Conservation (phyloP, 768 basidiomycete genomes). For the Kwoniella europaea region DNA sequence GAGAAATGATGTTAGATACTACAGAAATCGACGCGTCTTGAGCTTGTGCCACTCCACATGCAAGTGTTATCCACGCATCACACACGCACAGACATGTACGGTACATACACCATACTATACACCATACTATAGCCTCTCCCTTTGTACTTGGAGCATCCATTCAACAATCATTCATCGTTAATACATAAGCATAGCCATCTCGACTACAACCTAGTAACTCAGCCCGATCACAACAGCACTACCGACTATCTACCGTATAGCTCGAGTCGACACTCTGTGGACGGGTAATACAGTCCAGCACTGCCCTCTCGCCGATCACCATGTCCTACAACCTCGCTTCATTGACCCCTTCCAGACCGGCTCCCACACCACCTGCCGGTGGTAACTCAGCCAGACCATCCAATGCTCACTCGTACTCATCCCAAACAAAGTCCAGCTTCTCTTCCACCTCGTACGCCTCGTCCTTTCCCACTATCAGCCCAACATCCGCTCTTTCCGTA, state of each 20-base stretch:
- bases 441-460: constrained; percentile 45
- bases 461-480: constrained; percentile 37
- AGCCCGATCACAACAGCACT: no score
- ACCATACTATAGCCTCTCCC: background rate
- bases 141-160: background rate
- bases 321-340: constrained; percentile 40
- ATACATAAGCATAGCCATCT: background rate
- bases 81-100: background rate
- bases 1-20: no score
- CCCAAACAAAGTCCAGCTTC: constrained; percentile 25
- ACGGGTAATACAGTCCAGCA: background rate
- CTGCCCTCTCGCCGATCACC: background rate
- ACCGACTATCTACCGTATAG: no score
- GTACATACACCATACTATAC: background rate
- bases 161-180: background rate
- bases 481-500: background rate
- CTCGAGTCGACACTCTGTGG: no score
- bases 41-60: no score
- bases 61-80: no score
- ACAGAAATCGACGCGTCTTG: no score
- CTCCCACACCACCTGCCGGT: constrained; percentile 39
- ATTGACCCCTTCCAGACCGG: constrained; percentile 48
- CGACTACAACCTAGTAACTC: no score
- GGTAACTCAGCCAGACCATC: background rate
- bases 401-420: background rate